These are phyloP conservation scores for Singerocomus inundabilis DNA, from an alignment of 1,284 basidiomycete species.

Conservation along the genomic window DNA sequence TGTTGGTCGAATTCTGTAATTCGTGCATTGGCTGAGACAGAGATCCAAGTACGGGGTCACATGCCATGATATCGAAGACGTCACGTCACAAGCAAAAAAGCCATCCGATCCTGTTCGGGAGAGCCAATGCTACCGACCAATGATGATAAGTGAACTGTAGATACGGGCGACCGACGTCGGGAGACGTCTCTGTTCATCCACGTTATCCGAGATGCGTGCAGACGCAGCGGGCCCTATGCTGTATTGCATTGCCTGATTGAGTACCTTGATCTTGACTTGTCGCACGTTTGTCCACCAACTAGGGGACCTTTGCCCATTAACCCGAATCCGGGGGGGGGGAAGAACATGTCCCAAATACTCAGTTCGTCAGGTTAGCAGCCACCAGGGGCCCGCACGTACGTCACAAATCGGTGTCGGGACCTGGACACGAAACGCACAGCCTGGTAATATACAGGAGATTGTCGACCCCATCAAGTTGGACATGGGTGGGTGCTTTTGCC, in stretches of 20 bases:
- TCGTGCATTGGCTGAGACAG: conserved; percentile 59
- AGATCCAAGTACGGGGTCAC: not conserved
- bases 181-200: conserved; percentile 65
- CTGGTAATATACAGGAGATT: not conserved
- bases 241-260: conserved; percentile 49
- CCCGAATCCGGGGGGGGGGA: conserved; percentile 52
- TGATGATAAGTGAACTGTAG: no score
- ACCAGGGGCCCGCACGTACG: not conserved
- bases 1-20: conserved; percentile 61
- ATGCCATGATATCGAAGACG: not conserved
- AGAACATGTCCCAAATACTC: conserved; percentile 36
- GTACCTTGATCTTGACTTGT: conserved; percentile 34
- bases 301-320: conserved; percentile 46
- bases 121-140: not conserved
- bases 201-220: conserved; percentile 46
- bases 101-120: conserved; percentile 52
- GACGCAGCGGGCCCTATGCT: conserved; percentile 25
- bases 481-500: no score
- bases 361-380: not conserved
- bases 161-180: conserved; percentile 38
- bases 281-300: conserved; percentile 53
- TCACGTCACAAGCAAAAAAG: conserved; percentile 16
- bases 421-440: conserved; percentile 1
- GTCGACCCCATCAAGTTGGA: not conserved
- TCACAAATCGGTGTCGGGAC: not conserved